Conservation (phyloP, 169 alveolate species). For the Plasmodium chabaudi region DNA sequence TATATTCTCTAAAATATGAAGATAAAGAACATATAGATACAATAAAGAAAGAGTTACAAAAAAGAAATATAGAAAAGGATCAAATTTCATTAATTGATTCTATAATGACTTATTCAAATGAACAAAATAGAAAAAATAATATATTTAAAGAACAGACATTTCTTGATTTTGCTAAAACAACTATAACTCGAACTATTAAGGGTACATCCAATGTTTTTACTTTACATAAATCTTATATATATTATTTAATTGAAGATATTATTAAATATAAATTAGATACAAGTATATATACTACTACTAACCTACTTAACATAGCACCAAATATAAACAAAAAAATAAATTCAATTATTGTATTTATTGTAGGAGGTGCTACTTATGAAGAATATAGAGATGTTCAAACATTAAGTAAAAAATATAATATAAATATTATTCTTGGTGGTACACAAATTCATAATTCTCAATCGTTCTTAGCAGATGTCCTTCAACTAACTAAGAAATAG, state of each 20-base stretch:
- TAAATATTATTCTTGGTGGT: conserved; percentile 90
- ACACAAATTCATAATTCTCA: conserved; percentile 89
- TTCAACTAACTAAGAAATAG: conserved; percentile 54
- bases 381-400: conserved; percentile 91
- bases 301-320: conserved; percentile 52
- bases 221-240: conserved; percentile 89
- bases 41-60: conserved; percentile 29
- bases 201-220: conserved; percentile 90
- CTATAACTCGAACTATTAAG: conserved; percentile 86
- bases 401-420: conserved; percentile 81
- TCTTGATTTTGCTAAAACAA: conserved; percentile 86
- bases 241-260: conserved; percentile 86
- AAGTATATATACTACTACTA: conserved; percentile 87
- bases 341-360: conserved; percentile 87
- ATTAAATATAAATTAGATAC: conserved; percentile 86
- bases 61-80: conserved; percentile 73
- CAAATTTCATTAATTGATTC: conserved; percentile 88
- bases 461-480: conserved; percentile 76
- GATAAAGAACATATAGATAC: conserved; percentile 82
- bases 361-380: conserved; percentile 95
- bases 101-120: conserved; percentile 90
- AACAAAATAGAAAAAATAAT: conserved; percentile 86
- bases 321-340: conserved; percentile 82
- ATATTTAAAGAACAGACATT: conserved; percentile 89
- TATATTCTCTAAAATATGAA: conserved; percentile 91